Conservation (phyloP, 2,329 filamentous ascomycete genomes). For the Penicillium nordicum region DNA sequence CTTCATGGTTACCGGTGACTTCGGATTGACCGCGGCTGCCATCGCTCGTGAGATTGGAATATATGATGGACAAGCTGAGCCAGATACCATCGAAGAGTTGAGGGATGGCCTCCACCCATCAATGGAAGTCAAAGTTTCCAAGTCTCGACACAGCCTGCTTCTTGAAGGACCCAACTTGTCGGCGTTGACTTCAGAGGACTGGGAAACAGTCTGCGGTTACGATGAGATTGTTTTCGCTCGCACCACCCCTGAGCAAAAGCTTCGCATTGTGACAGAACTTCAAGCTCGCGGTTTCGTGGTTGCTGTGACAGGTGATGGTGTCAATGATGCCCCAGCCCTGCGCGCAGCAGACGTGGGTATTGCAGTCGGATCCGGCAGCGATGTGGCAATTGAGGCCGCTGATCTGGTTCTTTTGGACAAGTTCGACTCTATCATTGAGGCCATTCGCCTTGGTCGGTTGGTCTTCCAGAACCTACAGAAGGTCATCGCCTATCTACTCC, state of each 20-base stretch:
- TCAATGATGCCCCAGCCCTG: conserved; percentile 37
- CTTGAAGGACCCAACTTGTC: conserved; percentile 66
- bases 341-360: conserved; percentile 34
- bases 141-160: conserved; percentile 53
- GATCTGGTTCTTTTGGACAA: conserved; percentile 38
- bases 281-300: conserved; percentile 39
- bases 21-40: conserved; percentile 40
- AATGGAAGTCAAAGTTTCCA: conserved; percentile 20
- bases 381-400: conserved; percentile 42
- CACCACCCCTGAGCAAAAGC: conserved; percentile 44
- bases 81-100: conserved; percentile 58
- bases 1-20: conserved; percentile 46
- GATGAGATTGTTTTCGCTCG: conserved; percentile 50
- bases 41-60: conserved; percentile 45
- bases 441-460: conserved; percentile 31
- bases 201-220: conserved; percentile 60
- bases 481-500: conserved; percentile 46
- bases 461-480: conserved; percentile 40
- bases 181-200: conserved; percentile 63
- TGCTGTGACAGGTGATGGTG: conserved; percentile 41
- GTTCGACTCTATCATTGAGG: conserved; percentile 35
- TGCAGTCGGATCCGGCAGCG: conserved; percentile 38
- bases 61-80: conserved; percentile 41
- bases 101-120: conserved; percentile 27
- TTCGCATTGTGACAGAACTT: conserved; percentile 43